These are phyloP conservation scores for Coniochaeta pulveracea DNA, from an alignment of 2,329 filamentous ascomycete genomes.

Conservation along the genomic window DNA sequence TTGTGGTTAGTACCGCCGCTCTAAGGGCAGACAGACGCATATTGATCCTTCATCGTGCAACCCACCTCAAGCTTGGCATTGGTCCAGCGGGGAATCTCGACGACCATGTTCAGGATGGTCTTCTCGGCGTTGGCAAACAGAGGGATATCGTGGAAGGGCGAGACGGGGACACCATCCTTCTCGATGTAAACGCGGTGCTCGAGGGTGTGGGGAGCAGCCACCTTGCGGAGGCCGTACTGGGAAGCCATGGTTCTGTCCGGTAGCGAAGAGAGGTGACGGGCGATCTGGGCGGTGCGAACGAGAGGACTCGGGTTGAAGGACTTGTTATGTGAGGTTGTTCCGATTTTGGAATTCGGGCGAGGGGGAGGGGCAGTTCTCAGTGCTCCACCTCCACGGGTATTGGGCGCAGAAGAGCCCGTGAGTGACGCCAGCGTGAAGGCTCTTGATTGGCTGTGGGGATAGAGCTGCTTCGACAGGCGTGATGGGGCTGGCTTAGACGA, in stretches of 20 bases:
- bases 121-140: constrained; percentile 95
- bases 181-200: constrained; percentile 97
- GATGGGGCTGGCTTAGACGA: constrained; percentile 7
- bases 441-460: constrained; percentile 15
- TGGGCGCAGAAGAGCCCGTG: constrained; percentile 8
- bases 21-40: no score
- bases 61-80: constrained; percentile 98
- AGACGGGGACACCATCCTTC: constrained; percentile 89
- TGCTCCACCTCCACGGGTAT: constrained; percentile 5
- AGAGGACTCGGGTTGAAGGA: constrained; percentile 32
- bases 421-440: constrained; percentile 15
- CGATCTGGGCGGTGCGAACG: constrained; percentile 40
- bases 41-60: no score
- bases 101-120: constrained; percentile 96
- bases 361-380: constrained; percentile 11
- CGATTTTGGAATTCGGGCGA: background rate
- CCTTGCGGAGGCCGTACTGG: constrained; percentile 70
- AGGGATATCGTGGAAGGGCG: constrained; percentile 96
- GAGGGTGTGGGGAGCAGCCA: constrained; percentile 81
- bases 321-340: background rate
- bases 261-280: constrained; percentile 35
- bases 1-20: background rate
- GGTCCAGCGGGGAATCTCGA: constrained; percentile 99
- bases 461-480: constrained; percentile 10
- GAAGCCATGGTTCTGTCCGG: constrained; percentile 33